Base-by-base conservation (phyloP, 2,329 filamentous ascomycete genomes). In the Claviceps citrina region DNA sequence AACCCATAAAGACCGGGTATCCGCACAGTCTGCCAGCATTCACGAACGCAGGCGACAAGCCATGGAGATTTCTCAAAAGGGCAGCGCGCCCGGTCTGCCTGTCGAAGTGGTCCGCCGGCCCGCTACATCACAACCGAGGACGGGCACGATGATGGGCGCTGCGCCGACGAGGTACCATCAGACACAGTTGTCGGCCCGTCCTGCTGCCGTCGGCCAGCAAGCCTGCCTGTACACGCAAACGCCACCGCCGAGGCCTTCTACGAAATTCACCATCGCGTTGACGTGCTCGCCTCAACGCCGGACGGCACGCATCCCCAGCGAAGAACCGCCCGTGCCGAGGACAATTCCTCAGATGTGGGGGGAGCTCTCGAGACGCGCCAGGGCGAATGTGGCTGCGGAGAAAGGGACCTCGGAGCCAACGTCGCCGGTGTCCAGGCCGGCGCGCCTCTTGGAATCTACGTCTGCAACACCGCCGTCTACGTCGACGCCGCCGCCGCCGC, bases 331-430 rank as follows among this genome's bases (percentile, higher is more conserved):
- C 18, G 15, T 3, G 7, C 4, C 32, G 7, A 31, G 18, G n/a
- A 40, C 31, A 7, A 39, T 25, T 9, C 31, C 38, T 8, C 38
- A 25, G 5, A 24, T 35, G 25, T 36, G n/a, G 25, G 25, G n/a
- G 25, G 25, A 36, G 38, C 18, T 40, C 5, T 35, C 38, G 8
- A 30, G 25, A 15, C 12, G n/a, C n/a, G n/a, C 12, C 10, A 30
- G 22, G 9, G n/a, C n/a, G 9, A 12, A 2, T 8, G 8, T 12
- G 25, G 18, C 7, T 5, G 22, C 31, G 2, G 25, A 12, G 8
- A 27, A 3, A 12, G 16, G 15, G 2, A 13, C 32, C 3, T 34
- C 32, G 32, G 32, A 22, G 19, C 10, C 31, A 10, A 19, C 19
- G 19, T 22, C 31, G 8, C 12, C 12, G 10, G 19, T n/a, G 13